Base-by-base conservation (phyloP, 805 yeast species). In the Yarrowia sp. region DNA sequence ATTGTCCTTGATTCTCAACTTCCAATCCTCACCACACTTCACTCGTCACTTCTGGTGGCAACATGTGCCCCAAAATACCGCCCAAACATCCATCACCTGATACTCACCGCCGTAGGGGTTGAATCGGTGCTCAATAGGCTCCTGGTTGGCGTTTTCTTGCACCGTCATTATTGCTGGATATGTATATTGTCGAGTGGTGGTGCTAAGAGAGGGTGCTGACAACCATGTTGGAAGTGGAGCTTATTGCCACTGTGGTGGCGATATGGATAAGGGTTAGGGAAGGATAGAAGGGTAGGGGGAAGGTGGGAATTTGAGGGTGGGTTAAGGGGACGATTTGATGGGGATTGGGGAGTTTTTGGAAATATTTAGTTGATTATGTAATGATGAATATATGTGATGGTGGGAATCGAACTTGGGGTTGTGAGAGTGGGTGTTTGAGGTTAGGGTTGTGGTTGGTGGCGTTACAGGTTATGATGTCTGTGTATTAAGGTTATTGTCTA, bases 61-160 rank as follows among this genome's bases (percentile, higher is more conserved):
- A 33, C n/a, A 14, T 33, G n/a, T 33, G 21, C 2, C 21, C 40
- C n/a, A n/a, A n/a, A n/a, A n/a, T n/a, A n/a, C n/a, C n/a, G n/a
- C n/a, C n/a, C n/a, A n/a, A n/a, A n/a, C n/a, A 24, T 44, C 49
- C 17, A n/a, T 21, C 22, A 12, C 14, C 26, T 14, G 17, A 43
- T 58, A 58, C 63, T 58, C 41, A 58, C 63, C 63, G 30, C 63
- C 63, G 41, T 92, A 92, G 40, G 98, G 98, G 74, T 92, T 91
- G 79, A 92, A 92, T 75, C 88, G 82, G 76, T 92, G 97, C 75
- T 92, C 96, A 74, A 92, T 91, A 67, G 97, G 97, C 58, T 54
- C 73, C 14, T 58, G 63, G 40, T 58, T 41, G 51, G 11, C 38
- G 61, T 54, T 36, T 38, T 54, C 58, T 41, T 46, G 64, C 33